A percentile compares a stretch with the other conserved stretches of the same genome.
Conservation (phyloP, 495 filamentous ascomycete species). For the Podospora comata region DNA sequence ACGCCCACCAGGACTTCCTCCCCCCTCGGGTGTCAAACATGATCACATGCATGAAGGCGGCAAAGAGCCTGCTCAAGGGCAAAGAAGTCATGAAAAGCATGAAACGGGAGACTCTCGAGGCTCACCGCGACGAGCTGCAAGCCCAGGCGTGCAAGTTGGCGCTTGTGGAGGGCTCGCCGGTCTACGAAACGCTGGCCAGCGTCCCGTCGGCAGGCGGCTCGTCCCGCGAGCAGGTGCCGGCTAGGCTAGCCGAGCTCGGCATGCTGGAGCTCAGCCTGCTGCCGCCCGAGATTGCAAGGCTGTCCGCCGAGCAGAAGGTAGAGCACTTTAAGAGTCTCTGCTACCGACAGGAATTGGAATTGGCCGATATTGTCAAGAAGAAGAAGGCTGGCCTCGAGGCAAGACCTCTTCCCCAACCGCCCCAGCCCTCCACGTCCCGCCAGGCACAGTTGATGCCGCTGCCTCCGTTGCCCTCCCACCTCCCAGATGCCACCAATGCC, state of each 20-base stretch:
- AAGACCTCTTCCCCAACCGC: neutral
- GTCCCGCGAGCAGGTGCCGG: too few species aligned
- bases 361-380: neutral
- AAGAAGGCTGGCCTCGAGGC: neutral
- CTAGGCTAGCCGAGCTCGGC: neutral
- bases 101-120: too few species aligned
- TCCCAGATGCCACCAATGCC: neutral
- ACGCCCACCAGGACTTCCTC: neutral
- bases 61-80: neutral
- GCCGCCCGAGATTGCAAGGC: neutral
- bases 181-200: neutral
- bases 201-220: neutral
- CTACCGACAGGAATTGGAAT: neutral
- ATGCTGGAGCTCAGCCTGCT: neutral
- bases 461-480: neutral
- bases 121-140: too few species aligned
- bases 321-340: neutral
- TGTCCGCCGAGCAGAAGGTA: neutral
- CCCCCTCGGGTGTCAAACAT: neutral
- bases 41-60: neutral
- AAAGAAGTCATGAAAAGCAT: too few species aligned
- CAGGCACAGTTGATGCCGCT: neutral
- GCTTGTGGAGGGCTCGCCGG: too few species aligned
- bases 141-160: too few species aligned
- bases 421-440: too few species aligned